Conservation (phyloP, 2,329 filamentous ascomycete species). For the Zopfia rhizophila region DNA sequence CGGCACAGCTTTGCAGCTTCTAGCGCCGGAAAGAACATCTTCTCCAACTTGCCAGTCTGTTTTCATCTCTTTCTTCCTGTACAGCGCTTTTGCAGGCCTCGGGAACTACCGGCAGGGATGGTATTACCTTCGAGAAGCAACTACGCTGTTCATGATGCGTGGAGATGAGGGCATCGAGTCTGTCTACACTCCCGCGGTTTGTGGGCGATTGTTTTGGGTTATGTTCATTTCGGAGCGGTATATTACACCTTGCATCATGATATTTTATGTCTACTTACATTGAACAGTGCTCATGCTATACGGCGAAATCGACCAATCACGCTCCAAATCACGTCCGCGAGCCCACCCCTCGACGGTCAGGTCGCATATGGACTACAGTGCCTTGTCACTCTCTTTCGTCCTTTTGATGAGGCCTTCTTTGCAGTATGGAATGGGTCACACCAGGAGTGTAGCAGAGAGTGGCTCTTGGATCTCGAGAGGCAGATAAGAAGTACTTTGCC, state of each 20-base stretch:
- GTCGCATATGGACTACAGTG: slow-evolving; percentile 65
- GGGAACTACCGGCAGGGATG: slow-evolving; percentile 81
- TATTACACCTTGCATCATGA: neutral
- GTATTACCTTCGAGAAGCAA: slow-evolving; percentile 81
- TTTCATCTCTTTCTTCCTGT: slow-evolving; percentile 82
- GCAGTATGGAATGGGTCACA: slow-evolving; percentile 74
- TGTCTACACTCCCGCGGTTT: slow-evolving; percentile 25
- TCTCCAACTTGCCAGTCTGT: slow-evolving; percentile 50
- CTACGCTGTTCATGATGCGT: slow-evolving; percentile 64
- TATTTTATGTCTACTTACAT: slow-evolving; percentile 1
- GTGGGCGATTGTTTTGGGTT: slow-evolving; percentile 36
- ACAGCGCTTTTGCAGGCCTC: slow-evolving; percentile 75
- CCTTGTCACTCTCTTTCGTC: slow-evolving; percentile 71
- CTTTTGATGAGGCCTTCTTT: slow-evolving; percentile 73
- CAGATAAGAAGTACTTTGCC: slow-evolving; percentile 68
- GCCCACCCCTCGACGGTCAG: slow-evolving; percentile 72
- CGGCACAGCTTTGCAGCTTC: slow-evolving; percentile 34
- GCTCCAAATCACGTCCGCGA: slow-evolving; percentile 73
- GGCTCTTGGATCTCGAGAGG: slow-evolving; percentile 69
- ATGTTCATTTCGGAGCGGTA: slow-evolving; percentile 40
- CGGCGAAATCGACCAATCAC: slow-evolving; percentile 76
- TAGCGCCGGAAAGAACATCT: slow-evolving; percentile 28
- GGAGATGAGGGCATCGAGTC: slow-evolving; percentile 13
- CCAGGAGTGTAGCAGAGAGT: slow-evolving; percentile 66
- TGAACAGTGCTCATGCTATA: slow-evolving; percentile 73